Evolutionary conservation across 2,329 filamentous ascomycete genomes (phyloP).

Genomic region (Sporothrix inflata): DNA sequence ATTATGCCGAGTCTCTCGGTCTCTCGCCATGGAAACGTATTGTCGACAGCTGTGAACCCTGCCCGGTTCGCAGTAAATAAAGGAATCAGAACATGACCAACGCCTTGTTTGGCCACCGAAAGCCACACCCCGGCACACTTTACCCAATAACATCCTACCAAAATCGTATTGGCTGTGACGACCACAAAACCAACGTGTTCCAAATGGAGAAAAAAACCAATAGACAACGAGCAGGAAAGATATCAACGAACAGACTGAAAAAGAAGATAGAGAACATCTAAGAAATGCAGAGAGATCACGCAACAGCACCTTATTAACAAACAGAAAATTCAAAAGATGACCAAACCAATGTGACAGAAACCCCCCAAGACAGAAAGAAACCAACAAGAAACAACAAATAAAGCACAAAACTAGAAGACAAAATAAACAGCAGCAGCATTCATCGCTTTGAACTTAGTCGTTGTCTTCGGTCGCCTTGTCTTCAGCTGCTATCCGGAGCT

Average conservation of each 20-base stretch:
- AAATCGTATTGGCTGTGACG: neutral
- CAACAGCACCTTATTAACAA: neutral
- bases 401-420: conserved; percentile 3
- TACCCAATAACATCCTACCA: too few relatives aligned
- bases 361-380: neutral
- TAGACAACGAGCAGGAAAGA: neutral
- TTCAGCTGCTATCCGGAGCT: conserved; percentile 65
- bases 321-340: neutral
- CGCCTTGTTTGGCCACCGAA: neutral
- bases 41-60: neutral
- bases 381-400: conserved; percentile 12
- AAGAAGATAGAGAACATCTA: neutral
- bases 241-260: neutral
- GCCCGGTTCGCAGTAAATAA: neutral
- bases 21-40: neutral
- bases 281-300: neutral
- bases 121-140: neutral
- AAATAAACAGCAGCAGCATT: neutral
- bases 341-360: conserved; percentile 6
- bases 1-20: neutral
- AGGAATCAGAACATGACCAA: neutral
- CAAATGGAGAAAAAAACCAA: neutral
- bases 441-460: conserved; percentile 26
- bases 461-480: conserved; percentile 51
- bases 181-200: neutral